Base-by-base conservation (phyloP, 192 early-diverging fungal genomes). In the Podila minutissima region DNA sequence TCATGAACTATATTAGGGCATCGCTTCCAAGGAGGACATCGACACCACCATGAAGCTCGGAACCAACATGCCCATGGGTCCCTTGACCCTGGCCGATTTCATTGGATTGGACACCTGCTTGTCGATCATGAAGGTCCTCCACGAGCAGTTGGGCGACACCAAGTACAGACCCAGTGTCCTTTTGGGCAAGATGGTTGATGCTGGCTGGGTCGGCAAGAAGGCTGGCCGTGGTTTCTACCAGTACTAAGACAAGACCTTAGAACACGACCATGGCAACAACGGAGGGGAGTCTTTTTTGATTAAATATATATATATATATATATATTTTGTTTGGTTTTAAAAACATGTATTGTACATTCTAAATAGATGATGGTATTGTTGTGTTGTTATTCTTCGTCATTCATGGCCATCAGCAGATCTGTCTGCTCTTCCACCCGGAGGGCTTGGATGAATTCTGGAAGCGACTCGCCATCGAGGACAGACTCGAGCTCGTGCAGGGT, bases 11-110 rank as follows among this genome's bases (percentile, higher is more conserved):
- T 28, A 48, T n/a, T 82, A 95, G 91, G 92, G 94, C 9, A 94
- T 96, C 83, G 96, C 94, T 9, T 92, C 91, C 28, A 88, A 89
- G 62, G 96, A 99, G 77, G 95, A 99, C 81, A 99, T 99, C 83
- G 98, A 99, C 76, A 94, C 93, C 8, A 99, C 98, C 59, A 99
- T 99, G 98, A 97, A 96, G 83, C 86, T 99, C 22, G 98, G 98
- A 53, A 94, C 95, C 29, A 99, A 99, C 84, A 92, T 91, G 74
- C 97, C 97, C 8, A 99, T 99, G 97, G 98, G 98, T 31, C 98
- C 98, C 24, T 89, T 99, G 63, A 95, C 94, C 3, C 89, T 99
- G 61, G 98, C 96, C 20, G 98, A 99, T 83, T 97, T 98, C 82
- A 99, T 99, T 83, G 98, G 98, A 49, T 83, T 99, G 55, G 98